Conservation (phyloP, 257 asterid species). For the Nicotiana paniculata region DNA sequence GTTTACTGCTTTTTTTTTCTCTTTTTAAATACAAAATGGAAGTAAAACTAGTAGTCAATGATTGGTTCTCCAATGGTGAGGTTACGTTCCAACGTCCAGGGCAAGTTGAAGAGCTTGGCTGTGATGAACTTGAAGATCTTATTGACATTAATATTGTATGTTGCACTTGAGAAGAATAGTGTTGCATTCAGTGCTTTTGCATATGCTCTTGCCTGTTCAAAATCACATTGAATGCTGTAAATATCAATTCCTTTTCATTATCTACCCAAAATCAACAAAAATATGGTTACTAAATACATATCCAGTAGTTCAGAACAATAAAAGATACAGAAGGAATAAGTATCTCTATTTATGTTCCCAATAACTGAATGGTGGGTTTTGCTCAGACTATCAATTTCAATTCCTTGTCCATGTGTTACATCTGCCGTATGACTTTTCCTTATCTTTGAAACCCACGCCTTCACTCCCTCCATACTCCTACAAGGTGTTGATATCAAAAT, state of each 20-base stretch:
- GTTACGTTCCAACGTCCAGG: conserved; percentile 76
- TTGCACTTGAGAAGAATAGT: conserved; percentile 78
- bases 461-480: background rate
- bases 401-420: background rate
- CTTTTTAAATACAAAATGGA: background rate
- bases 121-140: conserved; percentile 83
- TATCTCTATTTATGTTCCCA: background rate
- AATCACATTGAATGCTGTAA: background rate
- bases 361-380: background rate
- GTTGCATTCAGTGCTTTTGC: conserved; percentile 79
- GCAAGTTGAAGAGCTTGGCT: conserved; percentile 70
- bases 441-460: background rate
- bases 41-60: conserved; percentile 55
- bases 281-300: background rate
- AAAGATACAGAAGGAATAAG: background rate
- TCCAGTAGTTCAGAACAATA: background rate
- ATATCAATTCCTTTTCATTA: background rate
- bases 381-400: background rate
- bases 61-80: conserved; percentile 86
- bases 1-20: background rate
- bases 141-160: conserved; percentile 81
- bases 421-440: background rate
- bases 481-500: background rate
- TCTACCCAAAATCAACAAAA: background rate
- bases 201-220: conserved; percentile 64